These are phyloP conservation scores for Grifola frondosa DNA, from an alignment of 1,284 basidiomycete genomes.

Conservation along the genomic window DNA sequence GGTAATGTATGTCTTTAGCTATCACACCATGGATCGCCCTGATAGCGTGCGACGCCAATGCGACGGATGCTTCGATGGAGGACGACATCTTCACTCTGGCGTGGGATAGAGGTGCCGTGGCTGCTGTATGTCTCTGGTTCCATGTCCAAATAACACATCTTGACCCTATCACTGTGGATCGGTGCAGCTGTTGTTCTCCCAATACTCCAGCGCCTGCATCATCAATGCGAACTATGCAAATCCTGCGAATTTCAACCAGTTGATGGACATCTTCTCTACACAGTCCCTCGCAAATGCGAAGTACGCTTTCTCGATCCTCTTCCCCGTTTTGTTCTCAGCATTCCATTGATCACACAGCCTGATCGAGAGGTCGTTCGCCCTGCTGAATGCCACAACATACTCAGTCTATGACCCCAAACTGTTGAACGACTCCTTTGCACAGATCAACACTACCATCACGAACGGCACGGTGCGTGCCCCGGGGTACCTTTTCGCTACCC, in stretches of 20 bases:
- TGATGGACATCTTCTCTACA: conserved; percentile 79
- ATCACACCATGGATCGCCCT: conserved; percentile 88
- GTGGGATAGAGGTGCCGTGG: conserved; percentile 72
- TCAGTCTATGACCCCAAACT: conserved; percentile 56
- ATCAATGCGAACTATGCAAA: conserved; percentile 73
- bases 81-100: conserved; percentile 82
- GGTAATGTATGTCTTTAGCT: conserved; percentile 43
- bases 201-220: conserved; percentile 67
- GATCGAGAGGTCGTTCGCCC: conserved; percentile 64
- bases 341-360: conserved; percentile 43
- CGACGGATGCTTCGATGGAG: conserved; percentile 55
- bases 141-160: background rate
- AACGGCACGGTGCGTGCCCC: conserved; percentile 41
- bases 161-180: background rate
- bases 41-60: conserved; percentile 78
- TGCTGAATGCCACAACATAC: conserved; percentile 52
- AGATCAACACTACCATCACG: conserved; percentile 52
- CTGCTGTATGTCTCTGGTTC: conserved; percentile 52
- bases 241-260: conserved; percentile 65
- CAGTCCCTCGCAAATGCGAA: conserved; percentile 44
- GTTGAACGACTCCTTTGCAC: conserved; percentile 51
- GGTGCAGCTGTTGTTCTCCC: conserved; percentile 72
- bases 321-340: conserved; percentile 1
- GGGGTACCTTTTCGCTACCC: conserved; percentile 67
- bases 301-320: conserved; percentile 27